phyloP scores from a whole-genome alignment of 352 stramenopile genomes.

The Phytophthora megakarya region DNA sequence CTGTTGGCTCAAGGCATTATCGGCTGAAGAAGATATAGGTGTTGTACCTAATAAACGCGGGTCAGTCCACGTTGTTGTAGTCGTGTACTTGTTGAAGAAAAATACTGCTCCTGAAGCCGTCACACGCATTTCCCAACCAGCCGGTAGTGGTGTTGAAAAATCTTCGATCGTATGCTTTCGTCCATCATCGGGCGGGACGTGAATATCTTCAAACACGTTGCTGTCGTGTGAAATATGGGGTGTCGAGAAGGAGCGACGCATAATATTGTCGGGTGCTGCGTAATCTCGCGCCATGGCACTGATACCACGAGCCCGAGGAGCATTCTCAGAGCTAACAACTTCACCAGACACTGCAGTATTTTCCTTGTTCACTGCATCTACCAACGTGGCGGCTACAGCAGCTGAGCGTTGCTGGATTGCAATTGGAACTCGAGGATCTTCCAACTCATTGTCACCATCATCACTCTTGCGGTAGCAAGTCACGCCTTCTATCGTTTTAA shows the following conservation, averaged over 20 bases:
- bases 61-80: conserved; percentile 78
- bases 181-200: conserved; percentile 63
- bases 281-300: conserved; percentile 33
- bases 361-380: conserved; percentile 1
- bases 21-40: conserved; percentile 15
- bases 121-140: conserved; percentile 84
- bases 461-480: conserved; percentile 51
- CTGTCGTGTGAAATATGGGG: conserved; percentile 38
- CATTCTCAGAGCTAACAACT: conserved; percentile 9
- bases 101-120: conserved; percentile 71
- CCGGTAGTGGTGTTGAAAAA: conserved; percentile 72
- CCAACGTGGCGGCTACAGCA: not conserved
- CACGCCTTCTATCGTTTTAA: conserved; percentile 57
- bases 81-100: conserved; percentile 79
- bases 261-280: conserved; percentile 32
- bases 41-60: conserved; percentile 41
- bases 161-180: conserved; percentile 69
- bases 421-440: conserved; percentile 60
- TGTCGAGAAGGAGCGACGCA: conserved; percentile 51
- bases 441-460: conserved; percentile 40
- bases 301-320: conserved; percentile 30
- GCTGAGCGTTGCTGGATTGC: conserved; percentile 25
- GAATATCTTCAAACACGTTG: conserved; percentile 32
- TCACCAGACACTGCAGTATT: not conserved
- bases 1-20: conserved; percentile 12